Conservation (phyloP, 495 filamentous ascomycete species). For the Hyaloscypha bicolor region DNA sequence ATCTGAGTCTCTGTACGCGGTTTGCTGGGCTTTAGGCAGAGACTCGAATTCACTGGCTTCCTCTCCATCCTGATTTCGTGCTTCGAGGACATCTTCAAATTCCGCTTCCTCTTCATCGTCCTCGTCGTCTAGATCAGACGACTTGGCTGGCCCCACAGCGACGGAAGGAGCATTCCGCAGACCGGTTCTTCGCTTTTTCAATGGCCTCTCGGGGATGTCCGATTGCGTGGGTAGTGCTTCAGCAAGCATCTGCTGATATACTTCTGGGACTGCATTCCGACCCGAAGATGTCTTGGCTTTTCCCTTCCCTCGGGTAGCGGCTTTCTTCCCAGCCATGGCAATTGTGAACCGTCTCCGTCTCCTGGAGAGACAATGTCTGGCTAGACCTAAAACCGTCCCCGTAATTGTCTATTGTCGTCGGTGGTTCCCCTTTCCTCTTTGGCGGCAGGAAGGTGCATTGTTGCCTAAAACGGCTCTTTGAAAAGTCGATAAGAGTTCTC, state of each 20-base stretch:
- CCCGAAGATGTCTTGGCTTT: slow-evolving; percentile 20
- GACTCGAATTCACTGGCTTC: slow-evolving; percentile 10
- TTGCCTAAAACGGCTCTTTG: background rate
- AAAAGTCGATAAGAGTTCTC: background rate
- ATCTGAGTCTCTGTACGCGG: slow-evolving; percentile 26
- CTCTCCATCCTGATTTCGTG: slow-evolving; percentile 28
- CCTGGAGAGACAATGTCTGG: slow-evolving; percentile 1
- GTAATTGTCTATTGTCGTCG: background rate
- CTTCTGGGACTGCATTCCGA: slow-evolving; percentile 47
- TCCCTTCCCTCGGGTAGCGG: slow-evolving; percentile 15
- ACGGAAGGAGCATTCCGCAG: slow-evolving; percentile 12
- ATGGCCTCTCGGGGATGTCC: slow-evolving; percentile 43
- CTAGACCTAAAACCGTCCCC: background rate
- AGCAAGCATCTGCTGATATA: slow-evolving; percentile 69
- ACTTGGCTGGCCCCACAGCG: slow-evolving; percentile 18
- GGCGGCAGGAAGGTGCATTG: slow-evolving; percentile 16
- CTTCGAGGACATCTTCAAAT: slow-evolving; percentile 42
- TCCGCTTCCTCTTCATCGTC: slow-evolving; percentile 38
- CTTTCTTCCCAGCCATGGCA: slow-evolving; percentile 14
- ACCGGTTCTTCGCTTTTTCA: slow-evolving; percentile 38
- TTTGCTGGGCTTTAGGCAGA: slow-evolving; percentile 27
- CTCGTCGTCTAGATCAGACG: slow-evolving; percentile 29
- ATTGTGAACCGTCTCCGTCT: background rate
- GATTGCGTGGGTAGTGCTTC: slow-evolving; percentile 56
- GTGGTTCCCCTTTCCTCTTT: slow-evolving; percentile 12